Evolutionary conservation across 495 filamentous ascomycete genomes (phyloP).

Genomic region (Chaetomidium leptoderma): DNA sequence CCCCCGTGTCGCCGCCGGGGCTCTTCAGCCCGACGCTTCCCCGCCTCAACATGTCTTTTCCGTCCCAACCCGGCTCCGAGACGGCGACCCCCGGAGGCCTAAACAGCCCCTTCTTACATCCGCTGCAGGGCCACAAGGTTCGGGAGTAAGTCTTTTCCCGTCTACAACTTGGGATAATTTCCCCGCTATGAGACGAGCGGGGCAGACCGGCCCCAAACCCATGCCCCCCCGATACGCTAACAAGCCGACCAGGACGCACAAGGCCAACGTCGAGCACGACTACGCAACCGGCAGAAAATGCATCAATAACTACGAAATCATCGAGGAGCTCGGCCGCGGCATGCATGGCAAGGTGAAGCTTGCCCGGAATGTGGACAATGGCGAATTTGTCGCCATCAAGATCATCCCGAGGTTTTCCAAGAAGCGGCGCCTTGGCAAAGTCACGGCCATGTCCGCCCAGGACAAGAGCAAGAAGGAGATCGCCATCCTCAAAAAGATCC

Average conservation of each 20-base stretch:
- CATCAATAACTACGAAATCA: conserved; percentile 95
- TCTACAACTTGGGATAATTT: not conserved
- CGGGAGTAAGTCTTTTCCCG: conserved; percentile 51
- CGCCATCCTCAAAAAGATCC: conserved; percentile 95
- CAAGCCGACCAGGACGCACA: conserved; percentile 59
- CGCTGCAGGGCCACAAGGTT: conserved; percentile 58
- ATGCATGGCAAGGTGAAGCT: conserved; percentile 97
- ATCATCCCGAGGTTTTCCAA: conserved; percentile 96
- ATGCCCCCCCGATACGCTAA: not conserved
- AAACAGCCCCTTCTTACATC: conserved; percentile 59
- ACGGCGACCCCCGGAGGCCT: conserved; percentile 44
- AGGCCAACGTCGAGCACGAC: conserved; percentile 84
- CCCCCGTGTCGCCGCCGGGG: conserved; percentile 63
- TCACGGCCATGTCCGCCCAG: conserved; percentile 58
- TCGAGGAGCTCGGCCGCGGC: conserved; percentile 91
- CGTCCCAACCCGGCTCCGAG: conserved; percentile 40
- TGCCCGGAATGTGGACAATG: conserved; percentile 70
- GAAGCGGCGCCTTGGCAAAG: conserved; percentile 77
- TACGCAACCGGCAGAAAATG: conserved; percentile 82
- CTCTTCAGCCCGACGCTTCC: conserved; percentile 54
- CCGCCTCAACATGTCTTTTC: conserved; percentile 38
- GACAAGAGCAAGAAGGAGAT: conserved; percentile 97
- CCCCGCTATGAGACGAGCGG: not conserved
- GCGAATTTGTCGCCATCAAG: conserved; percentile 90
- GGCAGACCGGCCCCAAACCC: not conserved